Percentiles rank a stretch among this genome's conserved stretches.
These are phyloP conservation scores for Stephanocyclus meneghinianus DNA, from an alignment of 352 stramenopile genomes.

Conservation along the genomic window DNA sequence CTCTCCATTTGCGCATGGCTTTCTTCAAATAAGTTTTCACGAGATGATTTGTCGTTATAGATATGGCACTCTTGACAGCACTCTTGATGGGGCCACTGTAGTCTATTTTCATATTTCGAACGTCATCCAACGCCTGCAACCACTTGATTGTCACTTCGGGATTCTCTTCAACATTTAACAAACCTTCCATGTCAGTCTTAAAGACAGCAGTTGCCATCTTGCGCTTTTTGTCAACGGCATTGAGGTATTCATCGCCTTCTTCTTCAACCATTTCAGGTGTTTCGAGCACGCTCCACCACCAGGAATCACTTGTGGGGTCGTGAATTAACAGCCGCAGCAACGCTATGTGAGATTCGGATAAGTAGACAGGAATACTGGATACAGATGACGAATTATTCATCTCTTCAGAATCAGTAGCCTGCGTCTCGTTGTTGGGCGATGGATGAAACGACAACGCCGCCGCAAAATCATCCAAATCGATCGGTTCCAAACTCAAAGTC, in stretches of 20 bases:
- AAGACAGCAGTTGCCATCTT: slow-evolving; percentile 55
- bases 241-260: slow-evolving; percentile 43
- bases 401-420: slow-evolving; percentile 15
- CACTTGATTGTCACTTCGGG: slow-evolving; percentile 70
- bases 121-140: slow-evolving; percentile 66
- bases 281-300: slow-evolving; percentile 82
- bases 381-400: slow-evolving; percentile 41
- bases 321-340: slow-evolving; percentile 73
- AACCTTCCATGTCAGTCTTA: slow-evolving; percentile 74
- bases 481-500: slow-evolving; percentile 66
- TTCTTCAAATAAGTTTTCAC: slow-evolving; percentile 76
- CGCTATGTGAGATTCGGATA: slow-evolving; percentile 77
- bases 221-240: slow-evolving; percentile 42
- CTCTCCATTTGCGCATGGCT: slow-evolving; percentile 61
- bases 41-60: slow-evolving; percentile 65
- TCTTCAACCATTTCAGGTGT: slow-evolving; percentile 69
- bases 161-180: slow-evolving; percentile 75
- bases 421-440: background rate
- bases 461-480: slow-evolving; percentile 80
- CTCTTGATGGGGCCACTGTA: slow-evolving; percentile 58
- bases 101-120: slow-evolving; percentile 55
- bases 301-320: slow-evolving; percentile 74
- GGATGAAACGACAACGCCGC: slow-evolving; percentile 66
- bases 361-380: slow-evolving; percentile 63
- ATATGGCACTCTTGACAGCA: slow-evolving; percentile 60